Base-by-base conservation (phyloP, 345 rosid genomes). In the Moricandia arvensis region DNA sequence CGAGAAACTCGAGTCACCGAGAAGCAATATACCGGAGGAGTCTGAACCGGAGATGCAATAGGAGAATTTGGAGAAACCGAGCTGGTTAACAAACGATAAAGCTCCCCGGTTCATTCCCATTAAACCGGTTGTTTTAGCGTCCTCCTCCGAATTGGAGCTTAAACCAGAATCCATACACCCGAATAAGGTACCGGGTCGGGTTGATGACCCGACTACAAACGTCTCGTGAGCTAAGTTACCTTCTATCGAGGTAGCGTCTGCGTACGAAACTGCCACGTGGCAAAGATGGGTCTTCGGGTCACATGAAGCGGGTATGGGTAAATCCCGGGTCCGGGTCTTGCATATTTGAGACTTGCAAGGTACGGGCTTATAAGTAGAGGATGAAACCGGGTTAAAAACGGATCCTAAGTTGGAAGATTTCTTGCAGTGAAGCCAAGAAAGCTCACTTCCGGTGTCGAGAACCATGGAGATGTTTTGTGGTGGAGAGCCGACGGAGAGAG, bases 41-140 rank as follows among this genome's bases (percentile, higher is more conserved):
- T 86, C 89, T 1, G 70, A 41, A 55, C 89, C 90, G 83, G 96
- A 90, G 54, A 90, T 90, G 79, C 96, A 90, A 24, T 88, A 90
- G 13, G 96, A 90, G 76, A 90, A 90, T 80, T 88, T 90, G 1
- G 86, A 79, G 57, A 84, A 82, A 54, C 89, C 86, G 79, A 87
- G 78, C 71, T 91, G 96, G 74, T 79, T 85, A 17, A 91, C 85
- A 11, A 91, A 89, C 1, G 96, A 91, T 66, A 91, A 78, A 1
- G 93, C 84, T 0, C 96, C 93, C 4, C 89, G 91, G 80, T 91
- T 91, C 96, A 91, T 86, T 1, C 96, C 96, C 88, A 91, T 87
- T 59, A 91, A 66, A 66, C 96, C 96, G 41, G 96, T 87, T 0
- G 89, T 84, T 75, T 75, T 86, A 2, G 86, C 73, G 30, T 91